Percentiles rank a stretch among this genome's conserved stretches.
phyloP scores from a whole-genome alignment of 371 early-diverging fungal genomes.

The Choanephora cucurbitarum region DNA sequence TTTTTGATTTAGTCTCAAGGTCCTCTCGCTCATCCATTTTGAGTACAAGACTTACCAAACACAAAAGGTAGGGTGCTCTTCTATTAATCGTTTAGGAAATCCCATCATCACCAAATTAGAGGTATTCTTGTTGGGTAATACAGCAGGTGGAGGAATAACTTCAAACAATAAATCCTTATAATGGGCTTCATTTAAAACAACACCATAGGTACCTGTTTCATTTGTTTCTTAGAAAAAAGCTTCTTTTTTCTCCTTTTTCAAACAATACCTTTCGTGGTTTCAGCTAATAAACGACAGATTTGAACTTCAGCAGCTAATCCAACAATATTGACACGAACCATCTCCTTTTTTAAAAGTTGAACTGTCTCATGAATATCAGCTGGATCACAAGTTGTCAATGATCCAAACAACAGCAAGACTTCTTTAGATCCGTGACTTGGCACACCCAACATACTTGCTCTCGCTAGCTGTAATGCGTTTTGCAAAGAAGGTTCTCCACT shows the following conservation, averaged over 20 bases:
- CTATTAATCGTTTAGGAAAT: conserved; percentile 72
- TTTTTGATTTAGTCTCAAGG: not conserved
- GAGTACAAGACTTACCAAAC: conserved; percentile 65
- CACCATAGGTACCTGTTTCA: conserved; percentile 74
- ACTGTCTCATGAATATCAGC: conserved; percentile 86
- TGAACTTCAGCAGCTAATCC: conserved; percentile 91
- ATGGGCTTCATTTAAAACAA: conserved; percentile 84
- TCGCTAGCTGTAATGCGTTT: conserved; percentile 86
- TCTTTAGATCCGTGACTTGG: conserved; percentile 93
- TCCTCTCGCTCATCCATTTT: no score
- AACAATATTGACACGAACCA: conserved; percentile 84
- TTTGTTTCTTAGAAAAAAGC: not conserved
- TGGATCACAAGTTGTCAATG: conserved; percentile 92
- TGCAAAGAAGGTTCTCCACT: conserved; percentile 92
- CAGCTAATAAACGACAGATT: conserved; percentile 74
- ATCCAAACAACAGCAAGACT: conserved; percentile 81
- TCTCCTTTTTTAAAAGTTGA: conserved; percentile 60
- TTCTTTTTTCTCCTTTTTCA: not conserved
- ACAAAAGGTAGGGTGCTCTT: conserved; percentile 73
- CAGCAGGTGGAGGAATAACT: conserved; percentile 81
- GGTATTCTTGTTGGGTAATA: conserved; percentile 60
- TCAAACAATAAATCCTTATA: conserved; percentile 79
- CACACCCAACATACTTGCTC: conserved; percentile 70
- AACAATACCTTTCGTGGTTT: conserved; percentile 72
- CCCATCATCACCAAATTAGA: conserved; percentile 89